phyloP scores from a whole-genome alignment of 139 green algal species.

The Desmodesmus armatus region DNA sequence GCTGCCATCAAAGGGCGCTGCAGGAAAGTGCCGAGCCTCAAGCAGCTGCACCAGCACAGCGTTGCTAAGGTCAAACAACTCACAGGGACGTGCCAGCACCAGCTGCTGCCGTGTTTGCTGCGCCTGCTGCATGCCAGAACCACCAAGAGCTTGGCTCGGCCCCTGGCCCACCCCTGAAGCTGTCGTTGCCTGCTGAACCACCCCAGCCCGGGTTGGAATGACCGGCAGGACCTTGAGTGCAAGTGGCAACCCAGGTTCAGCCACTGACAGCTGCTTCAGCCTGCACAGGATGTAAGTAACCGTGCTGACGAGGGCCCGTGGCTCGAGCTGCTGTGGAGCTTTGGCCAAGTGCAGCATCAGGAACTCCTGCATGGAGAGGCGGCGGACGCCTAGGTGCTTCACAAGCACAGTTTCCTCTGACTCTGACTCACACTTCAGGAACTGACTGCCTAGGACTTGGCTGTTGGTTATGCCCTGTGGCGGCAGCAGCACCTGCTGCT shows the following conservation, averaged over 20 bases:
- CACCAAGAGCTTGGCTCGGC: too few relatives aligned
- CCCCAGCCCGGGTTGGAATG: conserved; percentile 14
- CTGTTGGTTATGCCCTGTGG: conserved; percentile 55
- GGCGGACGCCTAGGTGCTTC: conserved; percentile 56
- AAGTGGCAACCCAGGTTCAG: conserved; percentile 10
- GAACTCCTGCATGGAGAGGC: conserved; percentile 50
- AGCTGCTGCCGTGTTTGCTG: conserved; percentile 8
- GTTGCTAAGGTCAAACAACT: conserved; percentile 69
- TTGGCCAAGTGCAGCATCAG: conserved; percentile 56
- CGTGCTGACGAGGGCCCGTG: not conserved
- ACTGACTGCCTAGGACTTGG: conserved; percentile 54
- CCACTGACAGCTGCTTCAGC: conserved; percentile 39
- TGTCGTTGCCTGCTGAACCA: not conserved
- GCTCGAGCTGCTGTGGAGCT: conserved; percentile 19
- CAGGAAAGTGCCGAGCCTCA: conserved; percentile 65
- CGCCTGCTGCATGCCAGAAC: too few relatives aligned
- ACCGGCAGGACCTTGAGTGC: conserved; percentile 35
- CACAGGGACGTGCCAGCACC: conserved; percentile 27
- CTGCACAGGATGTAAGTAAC: conserved; percentile 41
- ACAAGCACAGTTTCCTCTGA: conserved; percentile 61
- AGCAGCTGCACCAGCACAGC: conserved; percentile 59
- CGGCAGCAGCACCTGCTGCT: conserved; percentile 55
- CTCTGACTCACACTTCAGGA: conserved; percentile 54
- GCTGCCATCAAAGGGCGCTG: conserved; percentile 45
- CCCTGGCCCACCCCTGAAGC: too few relatives aligned